phyloP scores from a whole-genome alignment of 768 basidiomycete species.

The Xerocomellus dryophilus region DNA sequence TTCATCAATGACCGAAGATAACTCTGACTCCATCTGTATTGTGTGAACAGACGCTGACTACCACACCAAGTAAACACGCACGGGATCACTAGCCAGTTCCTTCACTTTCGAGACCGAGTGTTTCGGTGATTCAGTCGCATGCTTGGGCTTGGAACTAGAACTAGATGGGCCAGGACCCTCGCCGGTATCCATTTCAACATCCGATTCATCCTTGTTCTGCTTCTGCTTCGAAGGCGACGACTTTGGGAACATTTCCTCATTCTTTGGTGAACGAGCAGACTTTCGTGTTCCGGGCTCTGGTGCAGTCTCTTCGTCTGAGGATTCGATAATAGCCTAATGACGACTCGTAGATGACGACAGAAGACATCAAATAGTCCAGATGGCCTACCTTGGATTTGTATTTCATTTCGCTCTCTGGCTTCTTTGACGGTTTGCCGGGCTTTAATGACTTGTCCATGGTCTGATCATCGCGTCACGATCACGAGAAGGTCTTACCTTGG shows the following conservation, averaged over 20 bases:
- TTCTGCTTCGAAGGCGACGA: constrained; percentile 11
- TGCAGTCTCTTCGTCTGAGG: constrained; percentile 27
- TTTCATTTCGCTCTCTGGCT: constrained; percentile 19
- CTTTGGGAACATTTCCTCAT: constrained; percentile 1
- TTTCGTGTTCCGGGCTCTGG: constrained; percentile 3
- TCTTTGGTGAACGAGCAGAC: constrained; percentile 7
- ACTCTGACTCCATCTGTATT: constrained; percentile 40
- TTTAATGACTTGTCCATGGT: constrained; percentile 10
- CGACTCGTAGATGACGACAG: not conserved
- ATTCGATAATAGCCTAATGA: constrained; percentile 26
- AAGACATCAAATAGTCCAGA: not conserved
- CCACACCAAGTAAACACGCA: constrained; percentile 9
- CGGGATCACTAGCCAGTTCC: constrained; percentile 14
- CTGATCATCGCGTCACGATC: not conserved
- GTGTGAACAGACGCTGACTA: constrained; percentile 23
- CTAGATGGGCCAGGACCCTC: constrained; percentile 12
- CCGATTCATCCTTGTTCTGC: constrained; percentile 3
- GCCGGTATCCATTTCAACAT: constrained; percentile 9
- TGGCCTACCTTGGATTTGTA: constrained; percentile 27
- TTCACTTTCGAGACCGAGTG: constrained; percentile 4
- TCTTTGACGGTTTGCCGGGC: constrained; percentile 9
- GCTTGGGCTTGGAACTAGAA: constrained; percentile 5
- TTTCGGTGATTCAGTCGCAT: constrained; percentile 1
- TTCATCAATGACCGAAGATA: constrained; percentile 60
- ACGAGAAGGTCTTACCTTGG: constrained; percentile 8